Percentiles rank a stretch among this genome's conserved stretches.
Conservation (phyloP, 1,139 yeast genomes). For the Petasospora fabianii region DNA sequence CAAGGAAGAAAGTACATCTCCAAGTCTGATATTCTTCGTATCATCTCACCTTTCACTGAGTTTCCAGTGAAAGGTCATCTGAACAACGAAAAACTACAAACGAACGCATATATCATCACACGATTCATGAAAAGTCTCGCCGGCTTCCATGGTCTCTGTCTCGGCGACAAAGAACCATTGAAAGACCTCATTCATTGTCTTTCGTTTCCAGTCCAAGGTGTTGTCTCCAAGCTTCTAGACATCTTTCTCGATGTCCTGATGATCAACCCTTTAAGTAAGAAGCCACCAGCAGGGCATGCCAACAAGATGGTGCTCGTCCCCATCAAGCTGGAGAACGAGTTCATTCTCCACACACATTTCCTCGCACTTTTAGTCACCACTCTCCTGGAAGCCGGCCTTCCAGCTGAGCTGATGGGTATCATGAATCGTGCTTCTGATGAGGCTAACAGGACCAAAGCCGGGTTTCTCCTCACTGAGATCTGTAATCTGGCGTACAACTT, state of each 20-base stretch:
- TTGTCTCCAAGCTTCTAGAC: conserved; percentile 67
- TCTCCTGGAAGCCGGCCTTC: conserved; percentile 54
- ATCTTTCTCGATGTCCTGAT: conserved; percentile 65
- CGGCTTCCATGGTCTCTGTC: conserved; percentile 68
- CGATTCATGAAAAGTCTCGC: conserved; percentile 68
- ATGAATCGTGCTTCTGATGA: conserved; percentile 46
- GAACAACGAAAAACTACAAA: conserved; percentile 53
- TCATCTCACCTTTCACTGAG: conserved; percentile 67
- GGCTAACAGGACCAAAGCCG: conserved; percentile 53
- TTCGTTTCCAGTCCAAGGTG: conserved; percentile 48
- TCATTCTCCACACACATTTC: conserved; percentile 50
- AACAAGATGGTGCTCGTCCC: conserved; percentile 25
- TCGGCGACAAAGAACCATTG: conserved; percentile 54
- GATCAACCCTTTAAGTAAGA: conserved; percentile 44
- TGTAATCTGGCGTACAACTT: conserved; percentile 51
- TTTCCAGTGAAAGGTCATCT: conserved; percentile 42
- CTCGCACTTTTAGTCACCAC: conserved; percentile 55
- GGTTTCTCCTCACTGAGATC: conserved; percentile 60
- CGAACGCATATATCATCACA: conserved; percentile 59
- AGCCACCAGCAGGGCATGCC: conserved; percentile 19
- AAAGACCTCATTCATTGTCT: conserved; percentile 60
- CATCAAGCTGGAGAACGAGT: conserved; percentile 29
- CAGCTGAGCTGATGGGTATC: conserved; percentile 44
- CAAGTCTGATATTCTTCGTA: conserved; percentile 60
- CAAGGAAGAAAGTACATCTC: conserved; percentile 49